Evolutionary conservation across 225 moss, liverwort and hornwort species (phyloP).

Genomic region (Lunularia cruciata): DNA sequence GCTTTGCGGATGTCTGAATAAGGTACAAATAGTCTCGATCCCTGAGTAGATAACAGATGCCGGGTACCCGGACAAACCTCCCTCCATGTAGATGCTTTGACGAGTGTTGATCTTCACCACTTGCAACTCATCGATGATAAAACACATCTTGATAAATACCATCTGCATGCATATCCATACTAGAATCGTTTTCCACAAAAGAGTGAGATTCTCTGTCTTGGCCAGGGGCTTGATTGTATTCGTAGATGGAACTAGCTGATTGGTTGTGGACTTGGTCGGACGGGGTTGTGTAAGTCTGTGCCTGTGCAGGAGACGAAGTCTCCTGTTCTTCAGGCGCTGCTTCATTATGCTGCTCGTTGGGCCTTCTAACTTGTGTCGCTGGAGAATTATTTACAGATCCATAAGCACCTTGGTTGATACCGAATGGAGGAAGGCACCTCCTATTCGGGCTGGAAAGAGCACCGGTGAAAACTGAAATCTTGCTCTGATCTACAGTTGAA

Average conservation of each 20-base stretch:
- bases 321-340: conserved; percentile 63
- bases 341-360: conserved; percentile 52
- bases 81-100: conserved; percentile 1
- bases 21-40: conserved; percentile 10
- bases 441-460: conserved; percentile 90
- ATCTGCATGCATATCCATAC: conserved; percentile 96
- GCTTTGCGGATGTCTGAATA: conserved; percentile 11
- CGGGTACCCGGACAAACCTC: neutral
- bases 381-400: conserved; percentile 49
- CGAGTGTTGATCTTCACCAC: conserved; percentile 2
- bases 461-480: conserved; percentile 83
- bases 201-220: conserved; percentile 62
- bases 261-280: conserved; percentile 37
- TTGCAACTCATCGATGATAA: conserved; percentile 46
- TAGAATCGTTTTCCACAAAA: conserved; percentile 76
- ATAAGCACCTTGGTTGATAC: conserved; percentile 49
- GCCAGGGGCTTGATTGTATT: conserved; percentile 31
- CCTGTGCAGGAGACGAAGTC: conserved; percentile 53
- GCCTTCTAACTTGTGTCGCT: conserved; percentile 50
- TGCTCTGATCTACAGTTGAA: conserved; percentile 61
- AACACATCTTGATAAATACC: conserved; percentile 64
- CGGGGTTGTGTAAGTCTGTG: conserved; percentile 25
- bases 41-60: neutral
- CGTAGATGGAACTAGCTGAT: conserved; percentile 29
- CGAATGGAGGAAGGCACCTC: conserved; percentile 75